Evolutionary conservation across 345 rosid genomes (phyloP).

Genomic region (Rhodomyrtus tomentosa): DNA sequence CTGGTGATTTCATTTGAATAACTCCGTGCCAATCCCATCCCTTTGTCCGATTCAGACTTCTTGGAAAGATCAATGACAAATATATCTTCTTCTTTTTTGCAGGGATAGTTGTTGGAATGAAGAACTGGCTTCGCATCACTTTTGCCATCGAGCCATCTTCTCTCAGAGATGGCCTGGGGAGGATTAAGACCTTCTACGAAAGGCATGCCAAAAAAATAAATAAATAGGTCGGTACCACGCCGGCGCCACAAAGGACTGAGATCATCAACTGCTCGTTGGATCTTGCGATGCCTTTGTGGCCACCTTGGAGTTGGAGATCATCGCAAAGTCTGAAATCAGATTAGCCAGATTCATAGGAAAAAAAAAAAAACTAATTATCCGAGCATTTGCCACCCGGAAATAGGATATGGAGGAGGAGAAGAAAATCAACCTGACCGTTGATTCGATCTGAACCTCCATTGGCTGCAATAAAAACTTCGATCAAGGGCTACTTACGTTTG

Average conservation of each 20-base stretch:
- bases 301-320: not conserved
- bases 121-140: conserved; percentile 62
- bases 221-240: not conserved
- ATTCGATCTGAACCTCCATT: too few species aligned
- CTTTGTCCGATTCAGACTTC: not conserved
- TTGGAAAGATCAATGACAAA: not conserved
- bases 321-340: not conserved
- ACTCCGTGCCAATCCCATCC: not conserved
- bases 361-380: not conserved
- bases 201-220: conserved; percentile 55
- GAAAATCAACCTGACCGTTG: not conserved
- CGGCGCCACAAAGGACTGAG: not conserved
- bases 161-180: conserved; percentile 56
- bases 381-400: not conserved
- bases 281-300: not conserved
- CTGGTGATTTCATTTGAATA: not conserved
- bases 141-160: conserved; percentile 43
- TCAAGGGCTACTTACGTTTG: not conserved
- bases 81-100: too few species aligned
- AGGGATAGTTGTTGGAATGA: conserved; percentile 53
- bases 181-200: conserved; percentile 44
- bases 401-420: not conserved
- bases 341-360: not conserved
- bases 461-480: too few species aligned
- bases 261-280: not conserved